These are phyloP conservation scores for Telopea speciosissima DNA, from an alignment of 177 flowering plant genomes.

Conservation along the genomic window DNA sequence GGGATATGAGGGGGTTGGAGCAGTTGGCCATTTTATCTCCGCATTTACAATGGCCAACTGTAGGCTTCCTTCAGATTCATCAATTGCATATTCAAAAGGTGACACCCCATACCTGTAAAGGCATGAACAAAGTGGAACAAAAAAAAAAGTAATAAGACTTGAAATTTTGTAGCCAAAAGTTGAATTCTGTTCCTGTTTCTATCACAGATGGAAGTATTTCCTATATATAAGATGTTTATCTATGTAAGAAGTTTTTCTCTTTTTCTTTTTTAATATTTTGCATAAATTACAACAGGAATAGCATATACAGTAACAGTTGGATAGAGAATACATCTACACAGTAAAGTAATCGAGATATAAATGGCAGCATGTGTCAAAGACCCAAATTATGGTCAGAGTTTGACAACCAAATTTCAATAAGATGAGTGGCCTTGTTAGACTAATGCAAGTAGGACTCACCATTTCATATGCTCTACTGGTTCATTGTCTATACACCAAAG, in stretches of 20 bases:
- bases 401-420: background rate
- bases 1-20: conserved; percentile 83
- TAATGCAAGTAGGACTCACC: background rate
- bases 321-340: no score
- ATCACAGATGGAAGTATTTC: background rate
- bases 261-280: no score
- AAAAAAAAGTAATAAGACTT: background rate
- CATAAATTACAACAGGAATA: no score
- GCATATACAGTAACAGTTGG: no score
- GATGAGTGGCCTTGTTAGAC: background rate
- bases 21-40: conserved; percentile 87
- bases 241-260: no score
- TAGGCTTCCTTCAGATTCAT: conserved; percentile 88
- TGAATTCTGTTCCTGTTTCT: background rate
- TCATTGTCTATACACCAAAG: background rate
- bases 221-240: no score
- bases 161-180: background rate
- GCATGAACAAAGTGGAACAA: background rate
- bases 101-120: conserved; percentile 76
- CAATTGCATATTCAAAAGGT: conserved; percentile 91
- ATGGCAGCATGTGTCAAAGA: background rate
- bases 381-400: background rate
- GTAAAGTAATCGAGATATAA: no score
- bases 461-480: background rate
- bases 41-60: conserved; percentile 87